Percentiles rank a stretch among this genome's conserved stretches.
phyloP scores from a whole-genome alignment of 2,329 filamentous ascomycete species.

The Hypoxylon sp. region DNA sequence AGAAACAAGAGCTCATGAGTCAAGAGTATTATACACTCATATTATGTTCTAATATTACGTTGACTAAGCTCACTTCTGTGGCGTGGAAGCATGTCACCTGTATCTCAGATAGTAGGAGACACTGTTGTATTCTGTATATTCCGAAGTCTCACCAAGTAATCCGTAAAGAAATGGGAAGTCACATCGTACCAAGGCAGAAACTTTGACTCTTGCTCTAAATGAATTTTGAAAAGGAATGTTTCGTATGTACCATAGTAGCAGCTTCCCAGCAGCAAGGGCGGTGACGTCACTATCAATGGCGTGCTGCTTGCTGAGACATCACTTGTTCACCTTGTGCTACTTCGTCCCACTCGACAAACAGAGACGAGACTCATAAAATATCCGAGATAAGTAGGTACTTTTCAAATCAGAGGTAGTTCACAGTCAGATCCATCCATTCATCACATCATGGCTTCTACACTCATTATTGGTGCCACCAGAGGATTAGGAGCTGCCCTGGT shows the following conservation, averaged over 20 bases:
- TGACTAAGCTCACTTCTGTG: background rate
- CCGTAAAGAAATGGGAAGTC: background rate
- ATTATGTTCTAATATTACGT: background rate
- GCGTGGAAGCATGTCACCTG: background rate
- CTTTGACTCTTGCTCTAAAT: background rate
- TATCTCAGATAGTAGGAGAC: background rate
- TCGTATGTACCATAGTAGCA: background rate
- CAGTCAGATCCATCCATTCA: background rate
- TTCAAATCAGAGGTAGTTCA: background rate
- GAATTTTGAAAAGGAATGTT: background rate
- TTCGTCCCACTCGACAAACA: too few relatives aligned
- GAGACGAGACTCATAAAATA: background rate
- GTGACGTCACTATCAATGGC: conserved; percentile 41
- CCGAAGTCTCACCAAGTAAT: too few relatives aligned
- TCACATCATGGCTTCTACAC: conserved; percentile 60
- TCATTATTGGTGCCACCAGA: conserved; percentile 78
- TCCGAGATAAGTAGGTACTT: background rate
- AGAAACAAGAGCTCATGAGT: too few relatives aligned
- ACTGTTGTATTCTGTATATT: background rate
- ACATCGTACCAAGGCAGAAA: background rate
- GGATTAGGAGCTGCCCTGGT: conserved; percentile 76
- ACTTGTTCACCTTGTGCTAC: conserved; percentile 1
- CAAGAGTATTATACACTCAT: background rate
- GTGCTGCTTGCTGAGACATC: conserved; percentile 24
- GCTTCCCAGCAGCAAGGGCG: background rate